These are phyloP conservation scores for Naganishia randhawae DNA, from an alignment of 768 basidiomycete genomes.

Conservation along the genomic window DNA sequence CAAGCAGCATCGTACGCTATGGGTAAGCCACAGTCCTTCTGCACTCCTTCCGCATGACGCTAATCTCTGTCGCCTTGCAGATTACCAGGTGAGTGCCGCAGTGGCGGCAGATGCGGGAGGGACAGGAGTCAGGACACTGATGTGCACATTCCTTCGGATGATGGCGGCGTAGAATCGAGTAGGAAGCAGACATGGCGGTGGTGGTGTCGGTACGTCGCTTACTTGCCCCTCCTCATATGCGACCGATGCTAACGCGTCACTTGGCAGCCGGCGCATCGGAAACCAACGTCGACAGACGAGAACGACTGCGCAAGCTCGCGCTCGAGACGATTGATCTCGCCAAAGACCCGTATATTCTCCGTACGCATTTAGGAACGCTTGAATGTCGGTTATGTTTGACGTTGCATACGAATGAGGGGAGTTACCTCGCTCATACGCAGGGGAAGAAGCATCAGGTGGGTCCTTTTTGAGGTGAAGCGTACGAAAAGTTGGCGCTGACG, in stretches of 20 bases:
- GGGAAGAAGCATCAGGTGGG: slow-evolving; percentile 87
- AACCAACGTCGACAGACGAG: slow-evolving; percentile 89
- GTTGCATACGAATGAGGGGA: slow-evolving; percentile 98
- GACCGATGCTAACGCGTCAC: background rate
- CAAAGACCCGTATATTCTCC: slow-evolving; percentile 98
- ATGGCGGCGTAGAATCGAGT: slow-evolving; percentile 44
- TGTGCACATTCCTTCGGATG: background rate
- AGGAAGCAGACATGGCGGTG: slow-evolving; percentile 49
- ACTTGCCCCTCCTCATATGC: background rate
- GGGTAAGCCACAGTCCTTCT: background rate
- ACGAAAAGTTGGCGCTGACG: too few relatives aligned
- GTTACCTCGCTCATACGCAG: slow-evolving; percentile 96
- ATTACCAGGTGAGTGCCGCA: slow-evolving; percentile 1
- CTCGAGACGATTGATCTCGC: slow-evolving; percentile 97
- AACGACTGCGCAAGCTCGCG: slow-evolving; percentile 89
- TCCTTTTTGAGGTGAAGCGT: too few relatives aligned
- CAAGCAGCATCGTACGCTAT: background rate
- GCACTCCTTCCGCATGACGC: background rate
- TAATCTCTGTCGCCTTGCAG: background rate
- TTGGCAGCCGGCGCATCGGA: slow-evolving; percentile 76
- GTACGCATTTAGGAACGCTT: slow-evolving; percentile 95
- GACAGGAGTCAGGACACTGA: background rate
- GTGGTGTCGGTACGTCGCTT: slow-evolving; percentile 44
- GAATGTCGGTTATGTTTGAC: slow-evolving; percentile 98
- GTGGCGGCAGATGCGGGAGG: background rate